Evolutionary conservation across 2,329 filamentous ascomycete species (phyloP).

Genomic region (Verruconis gallopava): DNA sequence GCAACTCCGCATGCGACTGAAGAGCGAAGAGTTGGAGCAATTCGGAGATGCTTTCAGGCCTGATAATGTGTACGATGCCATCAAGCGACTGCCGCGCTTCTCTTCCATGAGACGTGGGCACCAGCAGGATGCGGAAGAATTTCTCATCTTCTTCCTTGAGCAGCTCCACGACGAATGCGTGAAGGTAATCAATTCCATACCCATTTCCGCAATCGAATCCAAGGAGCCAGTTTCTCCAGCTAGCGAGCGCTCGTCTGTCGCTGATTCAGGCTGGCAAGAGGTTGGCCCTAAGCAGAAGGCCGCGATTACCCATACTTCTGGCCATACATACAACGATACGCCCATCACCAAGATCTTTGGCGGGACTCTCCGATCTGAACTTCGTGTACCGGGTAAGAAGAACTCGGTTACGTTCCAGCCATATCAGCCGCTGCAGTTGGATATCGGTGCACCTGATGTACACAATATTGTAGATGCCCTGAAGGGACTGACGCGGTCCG

Average conservation of each 20-base stretch:
- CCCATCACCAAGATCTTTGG: constrained; percentile 93
- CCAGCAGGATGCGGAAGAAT: constrained; percentile 96
- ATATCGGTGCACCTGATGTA: constrained; percentile 78
- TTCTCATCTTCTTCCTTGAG: constrained; percentile 83
- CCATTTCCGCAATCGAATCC: constrained; percentile 17
- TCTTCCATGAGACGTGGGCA: constrained; percentile 91
- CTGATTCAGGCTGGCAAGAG: constrained; percentile 72
- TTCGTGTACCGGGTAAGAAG: constrained; percentile 75
- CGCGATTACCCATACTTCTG: constrained; percentile 75
- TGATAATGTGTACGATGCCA: constrained; percentile 90
- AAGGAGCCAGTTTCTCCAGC: constrained; percentile 27
- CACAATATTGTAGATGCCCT: constrained; percentile 87
- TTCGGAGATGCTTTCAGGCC: constrained; percentile 87
- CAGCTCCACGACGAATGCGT: constrained; percentile 88
- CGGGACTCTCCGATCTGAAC: constrained; percentile 77
- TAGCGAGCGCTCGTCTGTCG: constrained; percentile 26
- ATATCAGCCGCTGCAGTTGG: constrained; percentile 86
- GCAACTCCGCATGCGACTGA: constrained; percentile 59
- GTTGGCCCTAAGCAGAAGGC: constrained; percentile 86
- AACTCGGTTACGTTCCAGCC: constrained; percentile 85
- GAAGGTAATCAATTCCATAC: constrained; percentile 50
- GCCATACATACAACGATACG: constrained; percentile 56
- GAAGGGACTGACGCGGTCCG: constrained; percentile 68
- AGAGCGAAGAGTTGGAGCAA: constrained; percentile 72
- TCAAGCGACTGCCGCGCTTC: constrained; percentile 75